phyloP scores from a whole-genome alignment of 1,284 basidiomycete genomes.

The Trichosporon faecale region DNA sequence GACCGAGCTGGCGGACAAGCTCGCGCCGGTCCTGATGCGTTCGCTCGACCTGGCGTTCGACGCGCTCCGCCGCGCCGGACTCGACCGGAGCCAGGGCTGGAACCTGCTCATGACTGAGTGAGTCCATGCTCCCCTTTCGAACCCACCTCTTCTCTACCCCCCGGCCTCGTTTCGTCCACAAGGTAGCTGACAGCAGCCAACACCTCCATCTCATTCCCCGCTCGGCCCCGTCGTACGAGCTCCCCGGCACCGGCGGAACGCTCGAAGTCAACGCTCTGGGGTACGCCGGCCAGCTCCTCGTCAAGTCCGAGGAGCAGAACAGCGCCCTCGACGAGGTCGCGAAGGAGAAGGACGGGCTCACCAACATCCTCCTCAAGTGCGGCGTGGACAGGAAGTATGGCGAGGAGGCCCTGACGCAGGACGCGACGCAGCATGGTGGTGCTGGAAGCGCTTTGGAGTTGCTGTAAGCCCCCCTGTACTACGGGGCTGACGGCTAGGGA shows the following conservation, averaged over 20 bases:
- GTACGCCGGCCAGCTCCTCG: slow-evolving; percentile 80
- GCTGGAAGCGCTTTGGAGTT: slow-evolving; percentile 3
- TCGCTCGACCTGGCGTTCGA: slow-evolving; percentile 75
- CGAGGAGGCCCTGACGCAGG: slow-evolving; percentile 40
- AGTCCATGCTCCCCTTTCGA: slow-evolving; percentile 21
- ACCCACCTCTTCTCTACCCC: too few relatives aligned
- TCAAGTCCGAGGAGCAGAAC: slow-evolving; percentile 70
- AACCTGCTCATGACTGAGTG: slow-evolving; percentile 70
- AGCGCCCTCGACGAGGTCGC: slow-evolving; percentile 57
- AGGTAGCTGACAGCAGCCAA: slow-evolving; percentile 49
- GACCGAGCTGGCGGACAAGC: slow-evolving; percentile 55
- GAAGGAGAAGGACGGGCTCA: slow-evolving; percentile 34
- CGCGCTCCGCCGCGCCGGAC: slow-evolving; percentile 53
- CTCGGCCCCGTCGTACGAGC: slow-evolving; percentile 45
- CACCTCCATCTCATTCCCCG: slow-evolving; percentile 81
- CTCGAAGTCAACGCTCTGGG: slow-evolving; percentile 77
- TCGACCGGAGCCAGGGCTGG: slow-evolving; percentile 55
- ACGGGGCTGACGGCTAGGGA: not conserved
- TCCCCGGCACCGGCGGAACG: slow-evolving; percentile 21
- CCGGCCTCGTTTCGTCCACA: too few relatives aligned
- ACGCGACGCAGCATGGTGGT: slow-evolving; percentile 30
- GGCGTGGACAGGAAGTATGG: slow-evolving; percentile 45
- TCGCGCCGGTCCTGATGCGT: slow-evolving; percentile 66
- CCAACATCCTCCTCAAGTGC: slow-evolving; percentile 40
- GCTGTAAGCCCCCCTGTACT: not conserved